Evolutionary conservation across 257 asterid genomes (phyloP).

Genomic region (Ophiorrhiza pumila): DNA sequence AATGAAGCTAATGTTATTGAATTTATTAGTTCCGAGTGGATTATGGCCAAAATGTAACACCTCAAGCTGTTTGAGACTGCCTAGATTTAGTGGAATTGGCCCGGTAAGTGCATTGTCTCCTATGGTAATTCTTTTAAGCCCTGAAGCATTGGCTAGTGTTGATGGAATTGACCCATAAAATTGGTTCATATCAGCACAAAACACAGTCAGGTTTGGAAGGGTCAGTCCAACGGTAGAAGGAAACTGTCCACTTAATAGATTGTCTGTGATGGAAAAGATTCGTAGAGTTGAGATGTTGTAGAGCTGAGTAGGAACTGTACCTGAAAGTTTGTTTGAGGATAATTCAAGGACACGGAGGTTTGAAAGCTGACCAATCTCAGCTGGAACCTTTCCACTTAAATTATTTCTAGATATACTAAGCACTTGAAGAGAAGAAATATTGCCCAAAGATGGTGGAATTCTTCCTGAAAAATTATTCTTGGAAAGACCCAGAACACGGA

Average conservation of each 20-base stretch:
- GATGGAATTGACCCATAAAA: slow-evolving; percentile 20
- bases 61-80: slow-evolving; percentile 17
- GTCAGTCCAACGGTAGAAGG: slow-evolving; percentile 10
- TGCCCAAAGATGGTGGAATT: slow-evolving; percentile 22
- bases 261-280: slow-evolving; percentile 11
- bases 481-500: slow-evolving; percentile 4
- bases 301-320: slow-evolving; percentile 14
- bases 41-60: slow-evolving; percentile 23
- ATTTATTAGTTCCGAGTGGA: slow-evolving; percentile 24
- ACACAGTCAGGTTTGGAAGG: slow-evolving; percentile 3
- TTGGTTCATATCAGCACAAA: slow-evolving; percentile 15
- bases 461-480: slow-evolving; percentile 18
- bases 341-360: slow-evolving; percentile 3
- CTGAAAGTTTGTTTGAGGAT: slow-evolving; percentile 17
- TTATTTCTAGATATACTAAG: slow-evolving; percentile 16
- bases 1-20: slow-evolving; percentile 27
- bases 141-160: slow-evolving; percentile 24
- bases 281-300: slow-evolving; percentile 18
- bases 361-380: neutral
- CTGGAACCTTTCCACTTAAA: slow-evolving; percentile 13
- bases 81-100: slow-evolving; percentile 18
- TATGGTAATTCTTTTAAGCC: slow-evolving; percentile 3
- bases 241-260: slow-evolving; percentile 15
- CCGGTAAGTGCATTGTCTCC: slow-evolving; percentile 23
- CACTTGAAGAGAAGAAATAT: slow-evolving; percentile 18